phyloP scores from a whole-genome alignment of 2,329 filamentous ascomycete genomes.

The Graphium sp. region DNA sequence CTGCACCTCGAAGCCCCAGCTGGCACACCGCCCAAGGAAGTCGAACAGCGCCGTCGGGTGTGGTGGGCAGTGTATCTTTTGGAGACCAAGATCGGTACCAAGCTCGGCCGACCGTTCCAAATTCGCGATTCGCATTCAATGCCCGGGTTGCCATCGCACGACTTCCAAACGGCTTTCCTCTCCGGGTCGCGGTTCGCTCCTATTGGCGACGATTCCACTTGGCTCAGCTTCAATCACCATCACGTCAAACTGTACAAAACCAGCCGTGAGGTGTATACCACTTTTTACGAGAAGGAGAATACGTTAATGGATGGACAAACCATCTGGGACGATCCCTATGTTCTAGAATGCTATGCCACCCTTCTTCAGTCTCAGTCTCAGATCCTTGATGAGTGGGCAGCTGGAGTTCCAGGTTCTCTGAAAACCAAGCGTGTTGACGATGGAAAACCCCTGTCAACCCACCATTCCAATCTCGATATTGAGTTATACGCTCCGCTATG shows the following conservation, averaged over 20 bases:
- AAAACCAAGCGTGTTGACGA: slow-evolving; percentile 13
- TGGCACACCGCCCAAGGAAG: slow-evolving; percentile 11
- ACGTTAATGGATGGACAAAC: neutral
- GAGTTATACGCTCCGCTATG: slow-evolving; percentile 18
- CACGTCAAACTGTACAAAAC: neutral
- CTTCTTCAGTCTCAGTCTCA: neutral
- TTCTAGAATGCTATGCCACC: neutral
- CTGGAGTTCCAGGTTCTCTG: neutral
- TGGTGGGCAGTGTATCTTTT: slow-evolving; percentile 32
- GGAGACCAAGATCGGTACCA: slow-evolving; percentile 25
- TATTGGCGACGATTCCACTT: neutral
- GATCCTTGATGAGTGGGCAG: neutral
- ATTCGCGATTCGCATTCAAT: neutral
- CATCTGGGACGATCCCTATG: slow-evolving; percentile 1
- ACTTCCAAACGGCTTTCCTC: neutral
- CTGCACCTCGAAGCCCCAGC: slow-evolving; percentile 23
- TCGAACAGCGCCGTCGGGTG: slow-evolving; percentile 25
- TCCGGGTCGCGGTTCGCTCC: slow-evolving; percentile 1
- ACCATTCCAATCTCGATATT: slow-evolving; percentile 13
- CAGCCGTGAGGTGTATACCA: neutral
- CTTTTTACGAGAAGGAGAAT: neutral
- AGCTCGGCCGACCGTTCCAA: slow-evolving; percentile 22
- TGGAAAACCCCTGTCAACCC: slow-evolving; percentile 18
- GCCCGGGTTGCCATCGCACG: neutral
- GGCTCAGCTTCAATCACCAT: slow-evolving; percentile 2